Percentiles rank a stretch among this genome's conserved stretches.
Conservation (phyloP, 2,329 filamentous ascomycete genomes). For the Simplicillium aogashimaense region DNA sequence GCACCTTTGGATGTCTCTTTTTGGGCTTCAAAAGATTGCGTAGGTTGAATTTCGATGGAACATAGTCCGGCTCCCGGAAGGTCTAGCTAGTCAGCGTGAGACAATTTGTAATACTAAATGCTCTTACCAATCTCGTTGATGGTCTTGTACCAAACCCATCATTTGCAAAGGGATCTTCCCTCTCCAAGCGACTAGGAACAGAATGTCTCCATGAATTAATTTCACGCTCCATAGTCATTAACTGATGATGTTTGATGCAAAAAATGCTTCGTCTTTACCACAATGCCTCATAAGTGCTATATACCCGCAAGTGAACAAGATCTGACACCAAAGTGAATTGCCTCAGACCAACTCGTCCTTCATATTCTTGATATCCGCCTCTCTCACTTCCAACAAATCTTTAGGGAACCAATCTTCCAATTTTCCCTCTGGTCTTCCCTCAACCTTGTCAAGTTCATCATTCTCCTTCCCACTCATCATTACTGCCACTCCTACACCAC, state of each 20-base stretch:
- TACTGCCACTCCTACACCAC: slow-evolving; percentile 33
- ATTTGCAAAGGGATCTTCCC: slow-evolving; percentile 23
- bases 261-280: too few relatives aligned
- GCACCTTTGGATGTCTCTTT: too few relatives aligned
- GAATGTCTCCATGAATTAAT: slow-evolving; percentile 23
- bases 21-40: background rate
- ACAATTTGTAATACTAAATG: background rate
- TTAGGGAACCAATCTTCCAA: slow-evolving; percentile 30
- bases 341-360: slow-evolving; percentile 10
- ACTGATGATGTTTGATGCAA: too few relatives aligned
- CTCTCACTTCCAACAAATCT: slow-evolving; percentile 21
- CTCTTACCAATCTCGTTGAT: slow-evolving; percentile 17
- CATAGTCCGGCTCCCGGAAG: slow-evolving; percentile 10
- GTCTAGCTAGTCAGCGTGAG: slow-evolving; percentile 9
- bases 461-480: slow-evolving; percentile 32
- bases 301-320: background rate
- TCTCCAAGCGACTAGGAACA: slow-evolving; percentile 23
- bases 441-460: slow-evolving; percentile 14
- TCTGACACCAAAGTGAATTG: background rate
- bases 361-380: slow-evolving; percentile 25
- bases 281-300: too few relatives aligned
- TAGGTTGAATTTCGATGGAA: background rate
- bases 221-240: too few relatives aligned
- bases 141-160: slow-evolving; percentile 21
- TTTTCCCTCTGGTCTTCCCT: slow-evolving; percentile 24